These are phyloP conservation scores for Phaeosphaeriaceae sp. DNA, from an alignment of 2,329 filamentous ascomycete species.

Conservation along the genomic window DNA sequence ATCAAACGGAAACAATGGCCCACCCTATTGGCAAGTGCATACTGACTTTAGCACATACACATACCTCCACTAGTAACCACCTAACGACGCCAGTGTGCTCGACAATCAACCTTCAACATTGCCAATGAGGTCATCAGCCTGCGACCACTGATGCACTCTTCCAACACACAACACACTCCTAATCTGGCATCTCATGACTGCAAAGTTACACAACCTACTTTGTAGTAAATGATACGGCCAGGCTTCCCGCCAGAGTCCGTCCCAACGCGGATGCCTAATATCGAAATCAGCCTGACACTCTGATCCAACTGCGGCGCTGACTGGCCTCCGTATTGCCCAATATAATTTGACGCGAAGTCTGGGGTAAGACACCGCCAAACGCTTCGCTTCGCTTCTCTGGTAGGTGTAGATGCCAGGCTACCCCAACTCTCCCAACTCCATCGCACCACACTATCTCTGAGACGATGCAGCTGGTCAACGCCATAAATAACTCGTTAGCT, in stretches of 20 bases:
- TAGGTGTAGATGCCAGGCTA: too few species aligned
- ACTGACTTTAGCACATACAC: constrained; percentile 21
- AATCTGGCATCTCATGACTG: neutral
- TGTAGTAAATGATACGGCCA: neutral
- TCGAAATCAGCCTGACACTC: constrained; percentile 1
- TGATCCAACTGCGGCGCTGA: neutral
- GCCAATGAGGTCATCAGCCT: neutral
- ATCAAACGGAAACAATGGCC: constrained; percentile 23
- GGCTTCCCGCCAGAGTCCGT: neutral
- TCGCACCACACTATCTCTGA: too few species aligned
- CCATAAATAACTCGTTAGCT: too few species aligned
- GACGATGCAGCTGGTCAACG: too few species aligned
- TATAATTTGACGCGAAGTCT: constrained; percentile 1
- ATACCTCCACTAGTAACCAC: constrained; percentile 10
- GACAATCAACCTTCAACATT: neutral
- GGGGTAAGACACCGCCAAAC: neutral
- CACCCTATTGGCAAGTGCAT: constrained; percentile 12
- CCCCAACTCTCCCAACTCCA: too few species aligned
- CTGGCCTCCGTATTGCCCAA: neutral
- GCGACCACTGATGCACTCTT: too few species aligned
- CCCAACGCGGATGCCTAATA: constrained; percentile 1
- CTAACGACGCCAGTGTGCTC: too few species aligned
- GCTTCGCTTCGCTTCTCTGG: too few species aligned
- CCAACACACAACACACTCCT: neutral
- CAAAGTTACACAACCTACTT: neutral